phyloP scores from a whole-genome alignment of 2,329 filamentous ascomycete species.

The Anthostomella pinea region DNA sequence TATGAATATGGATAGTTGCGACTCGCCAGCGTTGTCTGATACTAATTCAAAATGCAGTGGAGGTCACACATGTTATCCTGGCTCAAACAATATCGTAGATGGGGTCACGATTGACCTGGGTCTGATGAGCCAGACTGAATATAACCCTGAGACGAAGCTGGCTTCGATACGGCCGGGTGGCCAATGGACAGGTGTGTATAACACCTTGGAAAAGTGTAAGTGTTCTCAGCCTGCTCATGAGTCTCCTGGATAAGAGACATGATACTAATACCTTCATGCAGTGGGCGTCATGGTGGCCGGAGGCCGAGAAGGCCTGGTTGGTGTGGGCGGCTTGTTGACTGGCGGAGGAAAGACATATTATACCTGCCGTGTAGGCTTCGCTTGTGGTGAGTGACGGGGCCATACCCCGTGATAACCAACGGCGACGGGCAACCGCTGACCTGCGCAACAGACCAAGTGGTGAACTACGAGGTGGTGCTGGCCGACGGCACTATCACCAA shows the following conservation, averaged over 20 bases:
- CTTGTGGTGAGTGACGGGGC: neutral
- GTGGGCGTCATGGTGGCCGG: conserved; percentile 11
- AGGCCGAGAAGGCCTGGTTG: conserved; percentile 12
- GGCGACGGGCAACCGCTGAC: too few relatives aligned
- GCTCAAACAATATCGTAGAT: conserved; percentile 12
- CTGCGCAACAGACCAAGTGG: conserved; percentile 6
- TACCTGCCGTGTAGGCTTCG: conserved; percentile 6
- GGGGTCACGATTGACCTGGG: conserved; percentile 18
- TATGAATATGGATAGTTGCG: too few relatives aligned
- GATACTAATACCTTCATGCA: neutral
- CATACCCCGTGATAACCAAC: too few relatives aligned
- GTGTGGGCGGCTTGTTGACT: conserved; percentile 20
- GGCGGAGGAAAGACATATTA: conserved; percentile 18
- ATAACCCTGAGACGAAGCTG: conserved; percentile 5
- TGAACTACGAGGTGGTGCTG: conserved; percentile 11
- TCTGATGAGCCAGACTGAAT: conserved; percentile 6
- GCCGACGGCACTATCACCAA: conserved; percentile 5
- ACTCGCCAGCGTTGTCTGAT: too few relatives aligned
- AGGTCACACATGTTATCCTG: conserved; percentile 9
- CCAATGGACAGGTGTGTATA: conserved; percentile 10
- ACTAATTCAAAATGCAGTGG: too few relatives aligned
- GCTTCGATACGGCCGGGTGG: conserved; percentile 9
- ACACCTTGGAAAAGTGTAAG: conserved; percentile 6
- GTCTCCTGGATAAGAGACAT: too few relatives aligned
- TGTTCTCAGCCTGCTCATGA: neutral